Evolutionary conservation across 2,329 filamentous ascomycete species (phyloP).

Genomic region (Magnaporthiopsis incrustans): DNA sequence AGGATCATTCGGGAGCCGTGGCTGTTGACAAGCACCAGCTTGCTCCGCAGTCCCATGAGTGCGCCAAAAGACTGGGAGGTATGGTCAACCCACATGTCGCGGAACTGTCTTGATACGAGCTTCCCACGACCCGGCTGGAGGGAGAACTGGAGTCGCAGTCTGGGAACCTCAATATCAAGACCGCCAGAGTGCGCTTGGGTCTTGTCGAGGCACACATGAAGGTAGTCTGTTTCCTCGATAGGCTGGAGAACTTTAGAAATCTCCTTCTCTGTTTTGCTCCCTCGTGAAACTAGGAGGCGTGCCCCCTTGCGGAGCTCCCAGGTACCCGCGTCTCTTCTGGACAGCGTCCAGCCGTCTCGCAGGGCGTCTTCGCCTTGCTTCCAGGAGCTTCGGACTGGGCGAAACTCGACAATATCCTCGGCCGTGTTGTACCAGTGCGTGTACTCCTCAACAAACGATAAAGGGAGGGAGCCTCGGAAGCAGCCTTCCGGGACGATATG

Average conservation of each 20-base stretch:
- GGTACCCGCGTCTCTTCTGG: no score
- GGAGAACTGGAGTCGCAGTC: conserved; percentile 39
- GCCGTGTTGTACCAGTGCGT: conserved; percentile 38
- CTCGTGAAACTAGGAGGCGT: conserved; percentile 23
- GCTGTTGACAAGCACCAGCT: conserved; percentile 32
- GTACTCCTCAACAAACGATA: conserved; percentile 27
- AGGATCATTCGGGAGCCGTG: conserved; percentile 20
- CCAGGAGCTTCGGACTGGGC: conserved; percentile 21
- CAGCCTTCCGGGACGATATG: conserved; percentile 33
- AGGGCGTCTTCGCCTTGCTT: neutral
- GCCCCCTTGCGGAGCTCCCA: conserved; percentile 18
- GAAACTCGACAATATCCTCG: conserved; percentile 23
- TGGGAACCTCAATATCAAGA: conserved; percentile 32
- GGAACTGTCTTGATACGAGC: conserved; percentile 40
- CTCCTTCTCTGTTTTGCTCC: conserved; percentile 23
- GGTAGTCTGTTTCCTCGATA: conserved; percentile 25
- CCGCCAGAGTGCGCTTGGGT: conserved; percentile 15
- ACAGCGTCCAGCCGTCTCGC: no score
- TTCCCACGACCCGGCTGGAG: conserved; percentile 18
- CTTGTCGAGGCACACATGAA: conserved; percentile 25
- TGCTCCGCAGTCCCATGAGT: conserved; percentile 39
- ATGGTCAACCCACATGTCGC: conserved; percentile 38
- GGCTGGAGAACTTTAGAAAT: conserved; percentile 25
- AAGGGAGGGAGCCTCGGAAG: conserved; percentile 24
- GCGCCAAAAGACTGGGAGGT: conserved; percentile 35